Conservation (phyloP, 805 yeast species). For the Kurtzmaniella cleridarum region DNA sequence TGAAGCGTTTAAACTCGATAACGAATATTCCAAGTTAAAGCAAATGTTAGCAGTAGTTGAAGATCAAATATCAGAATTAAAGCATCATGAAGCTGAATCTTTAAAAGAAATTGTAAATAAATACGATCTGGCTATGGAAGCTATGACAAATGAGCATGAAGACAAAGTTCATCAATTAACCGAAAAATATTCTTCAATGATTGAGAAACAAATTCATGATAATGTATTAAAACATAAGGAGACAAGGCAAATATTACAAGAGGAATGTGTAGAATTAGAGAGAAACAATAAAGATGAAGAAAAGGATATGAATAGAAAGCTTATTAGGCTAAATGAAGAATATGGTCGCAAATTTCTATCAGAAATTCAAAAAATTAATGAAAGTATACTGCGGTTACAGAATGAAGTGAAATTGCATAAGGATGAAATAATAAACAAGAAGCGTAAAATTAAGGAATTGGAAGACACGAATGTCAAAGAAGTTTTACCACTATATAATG, state of each 20-base stretch:
- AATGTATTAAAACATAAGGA: constrained; percentile 26
- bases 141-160: constrained; percentile 16
- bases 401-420: constrained; percentile 7
- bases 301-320: constrained; percentile 17
- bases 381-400: constrained; percentile 9
- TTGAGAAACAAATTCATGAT: constrained; percentile 32
- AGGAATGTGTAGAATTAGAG: constrained; percentile 11
- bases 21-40: constrained; percentile 31
- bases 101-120: constrained; percentile 17
- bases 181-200: constrained; percentile 22
- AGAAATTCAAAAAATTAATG: constrained; percentile 12
- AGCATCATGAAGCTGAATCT: constrained; percentile 17
- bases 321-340: constrained; percentile 20
- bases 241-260: constrained; percentile 16
- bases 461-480: constrained; percentile 4
- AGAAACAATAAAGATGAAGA: constrained; percentile 10
- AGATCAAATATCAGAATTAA: constrained; percentile 27
- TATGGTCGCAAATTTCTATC: constrained; percentile 14
- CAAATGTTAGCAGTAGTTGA: constrained; percentile 29
- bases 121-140: constrained; percentile 18
- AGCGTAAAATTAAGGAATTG: constrained; percentile 4
- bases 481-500: too few relatives aligned
- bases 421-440: constrained; percentile 3
- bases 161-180: constrained; percentile 18
- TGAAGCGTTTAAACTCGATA: constrained; percentile 27